A percentile compares a stretch with the other conserved stretches of the same genome.
These are phyloP conservation scores for Cladophialophora immunda DNA, from an alignment of 2,329 filamentous ascomycete genomes.

Conservation along the genomic window DNA sequence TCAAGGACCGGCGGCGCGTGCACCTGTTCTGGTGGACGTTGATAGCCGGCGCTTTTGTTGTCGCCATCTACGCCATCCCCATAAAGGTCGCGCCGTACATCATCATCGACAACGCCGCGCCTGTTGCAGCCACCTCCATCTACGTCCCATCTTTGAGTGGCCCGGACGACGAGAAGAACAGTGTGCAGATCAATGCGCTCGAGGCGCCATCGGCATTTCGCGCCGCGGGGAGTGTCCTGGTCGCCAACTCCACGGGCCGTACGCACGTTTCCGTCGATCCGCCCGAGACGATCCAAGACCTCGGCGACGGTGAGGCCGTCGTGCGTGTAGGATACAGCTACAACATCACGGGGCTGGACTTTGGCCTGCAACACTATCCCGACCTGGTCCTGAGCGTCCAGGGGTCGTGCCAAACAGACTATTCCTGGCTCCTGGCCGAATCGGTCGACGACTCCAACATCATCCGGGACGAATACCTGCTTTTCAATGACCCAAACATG, in stretches of 20 bases:
- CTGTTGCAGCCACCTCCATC: constrained; percentile 9
- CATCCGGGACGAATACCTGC: constrained; percentile 14
- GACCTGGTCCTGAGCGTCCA: constrained; percentile 13
- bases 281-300: constrained; percentile 10
- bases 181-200: constrained; percentile 16
- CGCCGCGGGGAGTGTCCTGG: constrained; percentile 13
- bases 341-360: constrained; percentile 17
- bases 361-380: constrained; percentile 19
- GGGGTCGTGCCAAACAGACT: constrained; percentile 21
- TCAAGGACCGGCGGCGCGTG: constrained; percentile 14
- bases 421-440: constrained; percentile 18
- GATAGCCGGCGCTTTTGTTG: constrained; percentile 8
- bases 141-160: constrained; percentile 8
- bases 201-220: constrained; percentile 19
- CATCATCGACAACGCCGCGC: constrained; percentile 18
- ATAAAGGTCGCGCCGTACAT: constrained; percentile 23
- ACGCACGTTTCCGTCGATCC: constrained; percentile 12
- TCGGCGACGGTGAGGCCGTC: constrained; percentile 18
- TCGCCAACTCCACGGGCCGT: constrained; percentile 8
- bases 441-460: constrained; percentile 10
- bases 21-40: constrained; percentile 11
- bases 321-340: constrained; percentile 15
- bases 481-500: constrained; percentile 12
- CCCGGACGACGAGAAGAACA: not conserved
- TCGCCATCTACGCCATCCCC: constrained; percentile 19